Evolutionary conservation across 495 filamentous ascomycete genomes (phyloP), one percentile per base, ranked within the genome.

Genomic region (Podospora comata): DNA sequence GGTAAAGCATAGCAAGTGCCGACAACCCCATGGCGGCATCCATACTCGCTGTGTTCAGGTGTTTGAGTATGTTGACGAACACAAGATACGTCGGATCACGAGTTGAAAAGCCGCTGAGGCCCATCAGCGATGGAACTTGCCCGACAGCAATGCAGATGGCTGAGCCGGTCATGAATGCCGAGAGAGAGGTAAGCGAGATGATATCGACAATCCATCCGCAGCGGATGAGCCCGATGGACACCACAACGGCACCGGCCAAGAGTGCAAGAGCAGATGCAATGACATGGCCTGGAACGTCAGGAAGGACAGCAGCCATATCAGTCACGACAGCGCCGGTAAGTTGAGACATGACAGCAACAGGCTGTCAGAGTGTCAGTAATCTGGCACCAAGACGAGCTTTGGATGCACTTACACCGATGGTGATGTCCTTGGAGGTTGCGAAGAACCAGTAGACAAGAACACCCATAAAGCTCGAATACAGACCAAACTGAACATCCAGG

Each of bases 401-500:
- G 16, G 16, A 30, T 19, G 63, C 0, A 87, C 91, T 83, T 81
- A 94, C 92, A n/a, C 95, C 95, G 64, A 99, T 98, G 7, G 95
- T 98, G 75, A 99, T 98, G 79, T 99, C 95, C 75, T 99, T 99
- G 0, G 96, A 98, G 1, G 95, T 99, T 1, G 95, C 95, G 73
- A 99, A 98, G 77, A 98, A 96, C 95, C 95, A 98, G 72, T 99
- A 99, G 61, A 97, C 77, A 68, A 97, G 76, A 4, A 98, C 94
- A 28, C 95, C 95, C 90, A 98, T 97, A 73, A 99, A 99, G 0
- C 94, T 97, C 0, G 94, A 95, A 76, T 99, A 99, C 0, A 99
- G 82, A 63, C 95, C 95, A 74, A 87, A 99, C 74, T 99, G 84
- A 3, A 90, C 86, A 0, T 83, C 81, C 23, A 99, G 84, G 56